phyloP scores from a whole-genome alignment of 805 yeast genomes.

The Isabelozyma rhagii region DNA sequence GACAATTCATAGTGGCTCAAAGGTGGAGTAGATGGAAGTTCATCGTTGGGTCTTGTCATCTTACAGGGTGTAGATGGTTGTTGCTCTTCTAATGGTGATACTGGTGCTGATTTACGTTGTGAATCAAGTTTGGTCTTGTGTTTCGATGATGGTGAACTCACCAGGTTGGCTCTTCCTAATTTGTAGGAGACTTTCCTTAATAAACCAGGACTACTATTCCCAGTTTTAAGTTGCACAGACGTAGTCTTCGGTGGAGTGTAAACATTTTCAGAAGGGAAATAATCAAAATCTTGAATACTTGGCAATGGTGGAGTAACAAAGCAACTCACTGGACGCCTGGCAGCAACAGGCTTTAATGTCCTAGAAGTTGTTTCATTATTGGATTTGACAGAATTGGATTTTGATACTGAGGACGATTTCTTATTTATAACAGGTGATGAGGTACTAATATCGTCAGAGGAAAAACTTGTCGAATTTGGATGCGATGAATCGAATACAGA shows the following conservation, averaged over 20 bases:
- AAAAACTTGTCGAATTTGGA: not conserved
- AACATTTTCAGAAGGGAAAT: not conserved
- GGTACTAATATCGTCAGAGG: not conserved
- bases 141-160: not conserved
- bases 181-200: not conserved
- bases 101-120: not conserved
- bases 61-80: not conserved
- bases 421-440: not conserved
- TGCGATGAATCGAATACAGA: slow-evolving; percentile 14
- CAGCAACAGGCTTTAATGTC: not conserved
- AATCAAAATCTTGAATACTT: not conserved
- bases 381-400: not conserved
- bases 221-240: not conserved
- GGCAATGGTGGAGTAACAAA: slow-evolving; percentile 15
- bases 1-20: not conserved
- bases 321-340: slow-evolving; percentile 12
- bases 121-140: not conserved
- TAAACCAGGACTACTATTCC: not conserved
- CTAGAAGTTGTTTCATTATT: not conserved
- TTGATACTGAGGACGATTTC: not conserved
- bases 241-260: not conserved
- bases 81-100: not conserved
- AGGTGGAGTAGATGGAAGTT: not conserved
- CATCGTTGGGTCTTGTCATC: not conserved
- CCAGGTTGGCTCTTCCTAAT: not conserved